These are phyloP conservation scores for Myochromella boudieri DNA, from an alignment of 768 basidiomycete genomes.

Conservation along the genomic window DNA sequence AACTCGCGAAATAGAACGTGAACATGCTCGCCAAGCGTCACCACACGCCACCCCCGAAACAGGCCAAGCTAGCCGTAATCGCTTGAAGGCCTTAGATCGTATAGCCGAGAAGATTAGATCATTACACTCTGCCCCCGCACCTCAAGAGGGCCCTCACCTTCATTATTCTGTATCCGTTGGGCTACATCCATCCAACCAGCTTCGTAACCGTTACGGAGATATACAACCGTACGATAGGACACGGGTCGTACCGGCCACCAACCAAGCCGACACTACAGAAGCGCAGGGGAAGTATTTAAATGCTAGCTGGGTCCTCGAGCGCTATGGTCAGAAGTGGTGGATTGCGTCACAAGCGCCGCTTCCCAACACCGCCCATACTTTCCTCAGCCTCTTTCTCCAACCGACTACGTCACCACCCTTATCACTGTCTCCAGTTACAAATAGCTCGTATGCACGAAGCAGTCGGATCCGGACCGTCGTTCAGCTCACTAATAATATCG, in stretches of 20 bases:
- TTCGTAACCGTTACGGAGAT: slow-evolving; percentile 69
- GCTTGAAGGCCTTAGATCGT: background rate
- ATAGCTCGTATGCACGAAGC: slow-evolving; percentile 17
- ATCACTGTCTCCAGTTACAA: slow-evolving; percentile 9
- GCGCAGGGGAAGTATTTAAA: slow-evolving; percentile 65
- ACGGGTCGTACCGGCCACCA: slow-evolving; percentile 51
- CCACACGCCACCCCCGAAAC: background rate
- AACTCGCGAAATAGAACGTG: slow-evolving; percentile 15
- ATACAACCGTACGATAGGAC: slow-evolving; percentile 84
- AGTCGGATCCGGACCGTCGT: slow-evolving; percentile 72
- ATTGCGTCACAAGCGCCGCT: slow-evolving; percentile 86
- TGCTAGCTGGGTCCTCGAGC: slow-evolving; percentile 83
- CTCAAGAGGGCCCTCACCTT: slow-evolving; percentile 8
- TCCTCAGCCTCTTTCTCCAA: slow-evolving; percentile 68
- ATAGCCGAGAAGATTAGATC: background rate
- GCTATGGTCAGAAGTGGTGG: slow-evolving; percentile 74
- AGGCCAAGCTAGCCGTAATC: background rate
- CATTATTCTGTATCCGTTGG: slow-evolving; percentile 63
- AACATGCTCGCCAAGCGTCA: slow-evolving; percentile 13
- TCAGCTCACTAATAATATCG: slow-evolving; percentile 76
- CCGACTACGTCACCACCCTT: slow-evolving; percentile 37
- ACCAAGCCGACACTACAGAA: slow-evolving; percentile 15
- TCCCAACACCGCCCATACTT: slow-evolving; percentile 66
- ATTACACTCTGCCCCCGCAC: background rate
- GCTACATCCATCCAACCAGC: slow-evolving; percentile 38